Evolutionary conservation across 2,329 filamentous ascomycete genomes (phyloP), one percentile per base, ranked within the genome.

Genomic region (Blastomyces parvus): DNA sequence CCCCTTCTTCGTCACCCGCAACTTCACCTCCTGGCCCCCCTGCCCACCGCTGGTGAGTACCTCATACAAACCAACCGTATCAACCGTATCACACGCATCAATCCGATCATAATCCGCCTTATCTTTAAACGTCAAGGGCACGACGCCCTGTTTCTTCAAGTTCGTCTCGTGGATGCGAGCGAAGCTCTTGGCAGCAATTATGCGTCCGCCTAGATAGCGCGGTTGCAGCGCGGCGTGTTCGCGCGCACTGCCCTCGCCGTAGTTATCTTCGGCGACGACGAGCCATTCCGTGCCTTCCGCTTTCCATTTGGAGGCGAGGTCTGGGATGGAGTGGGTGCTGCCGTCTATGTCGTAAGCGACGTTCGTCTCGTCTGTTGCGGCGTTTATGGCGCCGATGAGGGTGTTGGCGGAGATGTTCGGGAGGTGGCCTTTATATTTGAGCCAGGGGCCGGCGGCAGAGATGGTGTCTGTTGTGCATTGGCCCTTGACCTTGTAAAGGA

Each of bases 381-480:
- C 91, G 77, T 97, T 97, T 74, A 92, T 83, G 65, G 94, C 94
- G 62, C 91, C 94, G 78, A 97, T 97, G 68, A 99, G 86, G 2
- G 94, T 99, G 84, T 99, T 99, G 74, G 91, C 91, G 70, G 88
- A 89, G 76, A 99, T 99, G 82, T 99, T 99, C 76, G 94, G 91
- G 66, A 99, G 85, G 78, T 99, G 94, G 66, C 94, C 94, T 83
- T 97, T 97, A 86, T 97, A 99, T 79, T 97, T 97, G 69, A 99
- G 85, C 93, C 93, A 97, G 19, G 93, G 93, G 6, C 93, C 93
- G 0, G 93, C 93, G 42, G 93, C 93, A 46, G 92, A 97, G 78
- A 99, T 99, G 70, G 94, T 97, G 78, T 99, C 94, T 53, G 94
- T 99, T 63, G 94, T 99, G 83, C 94, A 99, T 80, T 99, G 96